phyloP scores from a whole-genome alignment of 352 stramenopile genomes.

The Globisporangium uncinulatum region DNA sequence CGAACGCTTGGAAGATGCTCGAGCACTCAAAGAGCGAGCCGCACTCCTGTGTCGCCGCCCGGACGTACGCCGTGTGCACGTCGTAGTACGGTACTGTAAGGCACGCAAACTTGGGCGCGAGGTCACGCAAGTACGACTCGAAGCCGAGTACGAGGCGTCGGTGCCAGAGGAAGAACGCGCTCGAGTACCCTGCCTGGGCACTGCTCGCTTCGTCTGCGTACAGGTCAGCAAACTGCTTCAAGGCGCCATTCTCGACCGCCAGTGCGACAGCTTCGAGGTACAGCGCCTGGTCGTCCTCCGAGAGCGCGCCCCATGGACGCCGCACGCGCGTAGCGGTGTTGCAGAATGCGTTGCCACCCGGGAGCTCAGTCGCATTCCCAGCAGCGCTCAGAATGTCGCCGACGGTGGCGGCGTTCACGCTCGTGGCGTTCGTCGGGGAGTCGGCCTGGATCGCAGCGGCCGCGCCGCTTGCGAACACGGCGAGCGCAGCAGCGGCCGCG shows the following conservation, averaged over 20 bases:
- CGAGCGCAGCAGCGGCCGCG: slow-evolving; percentile 7
- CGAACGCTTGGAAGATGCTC: slow-evolving; percentile 46
- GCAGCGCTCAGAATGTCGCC: slow-evolving; percentile 29
- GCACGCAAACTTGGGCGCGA: slow-evolving; percentile 51
- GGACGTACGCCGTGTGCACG: slow-evolving; percentile 57
- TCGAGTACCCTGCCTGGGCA: slow-evolving; percentile 49
- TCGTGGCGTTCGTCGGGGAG: slow-evolving; percentile 7
- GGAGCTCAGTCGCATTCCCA: slow-evolving; percentile 38
- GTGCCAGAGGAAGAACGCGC: slow-evolving; percentile 64
- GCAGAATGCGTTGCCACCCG: slow-evolving; percentile 46
- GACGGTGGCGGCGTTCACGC: slow-evolving; percentile 14
- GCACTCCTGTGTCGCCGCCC: slow-evolving; percentile 38
- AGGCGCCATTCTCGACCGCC: slow-evolving; percentile 33
- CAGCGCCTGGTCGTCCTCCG: slow-evolving; percentile 35
- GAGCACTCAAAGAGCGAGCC: slow-evolving; percentile 60
- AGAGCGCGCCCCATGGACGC: slow-evolving; percentile 43
- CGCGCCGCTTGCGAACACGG: slow-evolving; percentile 3
- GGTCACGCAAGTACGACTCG: slow-evolving; percentile 57
- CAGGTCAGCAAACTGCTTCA: slow-evolving; percentile 47
- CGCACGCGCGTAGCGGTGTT: slow-evolving; percentile 29
- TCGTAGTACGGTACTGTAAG: slow-evolving; percentile 79
- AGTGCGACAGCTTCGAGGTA: slow-evolving; percentile 47
- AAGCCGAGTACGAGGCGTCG: slow-evolving; percentile 54
- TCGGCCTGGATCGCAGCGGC: not conserved
- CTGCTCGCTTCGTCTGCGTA: slow-evolving; percentile 37